These are phyloP conservation scores for Jatropha multifida DNA, from an alignment of 441 rosid species.

Conservation along the genomic window DNA sequence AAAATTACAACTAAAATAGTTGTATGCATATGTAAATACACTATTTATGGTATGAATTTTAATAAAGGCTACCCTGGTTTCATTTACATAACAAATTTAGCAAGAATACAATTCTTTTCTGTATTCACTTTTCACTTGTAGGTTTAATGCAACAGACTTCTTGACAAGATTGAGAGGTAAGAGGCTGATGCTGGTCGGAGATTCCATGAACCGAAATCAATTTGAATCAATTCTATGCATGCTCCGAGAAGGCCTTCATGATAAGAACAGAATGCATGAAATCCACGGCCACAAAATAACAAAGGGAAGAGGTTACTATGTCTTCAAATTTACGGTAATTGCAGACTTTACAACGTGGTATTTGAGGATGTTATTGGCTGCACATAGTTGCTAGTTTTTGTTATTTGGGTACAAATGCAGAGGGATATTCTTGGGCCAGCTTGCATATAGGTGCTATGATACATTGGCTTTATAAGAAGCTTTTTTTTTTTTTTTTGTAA, in stretches of 20 bases:
- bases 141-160: slow-evolving; percentile 94
- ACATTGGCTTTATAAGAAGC: neutral
- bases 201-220: slow-evolving; percentile 91
- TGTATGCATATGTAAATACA: neutral
- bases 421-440: too few species aligned
- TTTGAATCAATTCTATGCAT: slow-evolving; percentile 84
- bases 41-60: neutral
- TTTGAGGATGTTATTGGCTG: neutral
- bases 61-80: neutral
- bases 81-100: slow-evolving; percentile 9
- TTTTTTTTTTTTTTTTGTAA: neutral
- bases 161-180: slow-evolving; percentile 81
- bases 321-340: slow-evolving; percentile 69
- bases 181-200: slow-evolving; percentile 84
- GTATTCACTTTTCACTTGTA: slow-evolving; percentile 42
- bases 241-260: slow-evolving; percentile 68
- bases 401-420: too few species aligned
- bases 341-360: slow-evolving; percentile 1
- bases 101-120: slow-evolving; percentile 18
- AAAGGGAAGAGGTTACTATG: slow-evolving; percentile 79
- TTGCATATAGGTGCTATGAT: neutral
- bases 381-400: too few species aligned
- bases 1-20: neutral
- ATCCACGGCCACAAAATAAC: slow-evolving; percentile 72
- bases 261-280: slow-evolving; percentile 75